Evolutionary conservation across 129 eudicot species (phyloP).

Genomic region (Heracleum sosnowskyi): DNA sequence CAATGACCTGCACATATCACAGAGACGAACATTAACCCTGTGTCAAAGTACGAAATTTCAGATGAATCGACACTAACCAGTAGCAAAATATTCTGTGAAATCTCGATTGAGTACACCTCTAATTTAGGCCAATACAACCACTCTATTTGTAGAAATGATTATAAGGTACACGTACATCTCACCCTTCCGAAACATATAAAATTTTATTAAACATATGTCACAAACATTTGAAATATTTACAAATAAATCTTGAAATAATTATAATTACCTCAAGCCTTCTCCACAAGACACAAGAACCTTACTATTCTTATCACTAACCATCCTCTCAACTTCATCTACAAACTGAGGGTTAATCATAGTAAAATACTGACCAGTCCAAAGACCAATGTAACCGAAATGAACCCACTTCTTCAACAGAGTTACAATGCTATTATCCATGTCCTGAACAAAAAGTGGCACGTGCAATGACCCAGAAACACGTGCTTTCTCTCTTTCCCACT

Average conservation of each 20-base stretch:
- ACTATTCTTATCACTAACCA: constrained; percentile 57
- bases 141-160: too few relatives aligned
- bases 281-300: constrained; percentile 90
- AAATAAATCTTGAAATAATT: too few relatives aligned
- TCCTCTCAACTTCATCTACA: constrained; percentile 43
- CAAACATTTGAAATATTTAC: too few relatives aligned
- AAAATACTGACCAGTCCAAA: constrained; percentile 85
- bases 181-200: too few relatives aligned
- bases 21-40: not conserved
- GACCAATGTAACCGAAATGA: constrained; percentile 89
- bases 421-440: constrained; percentile 55
- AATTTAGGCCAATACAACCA: too few relatives aligned
- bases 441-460: constrained; percentile 80
- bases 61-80: too few relatives aligned
- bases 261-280: constrained; percentile 73
- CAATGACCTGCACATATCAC: constrained; percentile 41
- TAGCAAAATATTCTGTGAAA: too few relatives aligned
- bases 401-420: constrained; percentile 92
- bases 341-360: constrained; percentile 73
- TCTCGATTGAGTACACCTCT: too few relatives aligned
- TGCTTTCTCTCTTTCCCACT: constrained; percentile 90
- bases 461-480: constrained; percentile 73
- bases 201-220: too few relatives aligned
- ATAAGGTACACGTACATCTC: too few relatives aligned
- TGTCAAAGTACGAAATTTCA: not conserved